Conservation (phyloP, 768 basidiomycete genomes). For the Russula brevipes region DNA sequence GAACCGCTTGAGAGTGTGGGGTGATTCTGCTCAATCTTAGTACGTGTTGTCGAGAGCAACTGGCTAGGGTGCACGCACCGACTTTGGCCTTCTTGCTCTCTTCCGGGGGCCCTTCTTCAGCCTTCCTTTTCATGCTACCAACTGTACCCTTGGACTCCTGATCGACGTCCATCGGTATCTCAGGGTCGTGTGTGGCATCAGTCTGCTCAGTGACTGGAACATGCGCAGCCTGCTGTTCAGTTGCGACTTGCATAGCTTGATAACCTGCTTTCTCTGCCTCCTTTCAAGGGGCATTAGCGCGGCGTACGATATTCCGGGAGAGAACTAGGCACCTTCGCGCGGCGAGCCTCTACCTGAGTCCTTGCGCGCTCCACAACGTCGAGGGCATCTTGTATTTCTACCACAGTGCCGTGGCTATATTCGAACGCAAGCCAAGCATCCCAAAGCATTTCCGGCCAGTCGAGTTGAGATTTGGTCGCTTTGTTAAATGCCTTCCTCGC, state of each 20-base stretch:
- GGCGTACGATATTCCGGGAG: neutral
- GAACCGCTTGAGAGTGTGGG: constrained; percentile 56
- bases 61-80: constrained; percentile 40
- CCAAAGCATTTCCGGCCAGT: constrained; percentile 95
- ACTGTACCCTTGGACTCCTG: constrained; percentile 33
- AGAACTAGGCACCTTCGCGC: constrained; percentile 50
- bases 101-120: constrained; percentile 45
- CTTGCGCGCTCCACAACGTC: constrained; percentile 63
- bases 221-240: constrained; percentile 38
- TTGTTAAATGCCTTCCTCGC: constrained; percentile 66
- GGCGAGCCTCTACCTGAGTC: constrained; percentile 52
- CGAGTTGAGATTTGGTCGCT: constrained; percentile 65
- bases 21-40: constrained; percentile 36
- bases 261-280: constrained; percentile 58
- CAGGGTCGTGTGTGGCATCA: constrained; percentile 16
- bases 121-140: constrained; percentile 55
- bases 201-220: constrained; percentile 30
- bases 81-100: constrained; percentile 57
- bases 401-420: constrained; percentile 68
- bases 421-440: constrained; percentile 90
- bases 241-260: constrained; percentile 44
- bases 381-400: constrained; percentile 56
- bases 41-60: neutral
- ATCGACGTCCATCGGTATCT: constrained; percentile 43
- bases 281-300: constrained; percentile 32